Evolutionary conservation across 2,329 filamentous ascomycete genomes (phyloP).

Genomic region (Dactylellina cionopaga): DNA sequence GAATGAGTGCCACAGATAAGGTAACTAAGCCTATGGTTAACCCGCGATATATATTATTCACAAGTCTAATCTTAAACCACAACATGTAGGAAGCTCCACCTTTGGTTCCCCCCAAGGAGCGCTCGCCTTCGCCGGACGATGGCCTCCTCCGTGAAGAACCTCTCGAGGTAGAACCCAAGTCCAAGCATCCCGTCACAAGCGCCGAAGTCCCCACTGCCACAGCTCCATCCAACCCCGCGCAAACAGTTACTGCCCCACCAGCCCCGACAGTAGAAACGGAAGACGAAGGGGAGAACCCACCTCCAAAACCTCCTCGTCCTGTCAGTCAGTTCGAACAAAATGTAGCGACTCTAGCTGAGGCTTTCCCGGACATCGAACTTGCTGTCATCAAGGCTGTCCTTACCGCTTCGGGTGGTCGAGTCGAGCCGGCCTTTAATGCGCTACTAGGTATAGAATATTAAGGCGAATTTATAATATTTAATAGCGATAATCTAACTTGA

Average conservation of each 20-base stretch:
- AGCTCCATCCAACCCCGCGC: conserved; percentile 36
- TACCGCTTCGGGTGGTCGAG: conserved; percentile 81
- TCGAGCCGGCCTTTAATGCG: conserved; percentile 95
- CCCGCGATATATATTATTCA: not conserved
- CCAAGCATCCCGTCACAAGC: conserved; percentile 9
- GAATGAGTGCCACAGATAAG: conserved; percentile 39
- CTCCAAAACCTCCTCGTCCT: conserved; percentile 86
- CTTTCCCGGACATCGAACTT: conserved; percentile 84
- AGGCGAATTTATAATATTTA: too few relatives aligned
- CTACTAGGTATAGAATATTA: conserved; percentile 87
- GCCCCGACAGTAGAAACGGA: conserved; percentile 61
- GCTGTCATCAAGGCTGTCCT: conserved; percentile 87
- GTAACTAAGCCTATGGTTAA: not conserved
- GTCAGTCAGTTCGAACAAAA: conserved; percentile 83
- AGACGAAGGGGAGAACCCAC: conserved; percentile 66
- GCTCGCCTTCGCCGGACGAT: conserved; percentile 48
- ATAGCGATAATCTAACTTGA: not conserved
- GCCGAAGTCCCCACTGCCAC: conserved; percentile 38
- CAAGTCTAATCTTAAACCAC: not conserved
- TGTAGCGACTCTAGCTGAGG: conserved; percentile 87
- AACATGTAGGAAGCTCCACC: conserved; percentile 26
- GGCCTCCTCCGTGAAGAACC: conserved; percentile 50
- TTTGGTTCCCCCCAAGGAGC: conserved; percentile 41
- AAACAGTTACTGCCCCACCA: conserved; percentile 41
- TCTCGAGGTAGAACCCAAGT: conserved; percentile 21